Evolutionary conservation across 1,139 yeast genomes (phyloP), one percentile per base, ranked within the genome.

Genomic region (Magnusiomyces paraingens): DNA sequence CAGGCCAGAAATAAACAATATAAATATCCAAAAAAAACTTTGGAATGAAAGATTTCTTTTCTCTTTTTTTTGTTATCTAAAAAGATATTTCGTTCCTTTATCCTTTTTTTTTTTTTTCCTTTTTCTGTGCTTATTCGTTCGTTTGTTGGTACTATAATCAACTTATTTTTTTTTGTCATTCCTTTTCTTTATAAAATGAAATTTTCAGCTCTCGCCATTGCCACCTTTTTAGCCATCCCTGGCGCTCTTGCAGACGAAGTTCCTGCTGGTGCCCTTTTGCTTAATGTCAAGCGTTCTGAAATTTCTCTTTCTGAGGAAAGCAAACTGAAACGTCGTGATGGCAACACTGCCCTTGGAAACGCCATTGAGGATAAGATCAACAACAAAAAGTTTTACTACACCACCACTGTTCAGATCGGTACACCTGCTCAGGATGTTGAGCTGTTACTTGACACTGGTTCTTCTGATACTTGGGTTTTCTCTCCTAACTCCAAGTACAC

Each of bases 371-470:
- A 69, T 52, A 58, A 59, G 18, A 57, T 69, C 18, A 62, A 64
- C 41, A 70, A 70, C 58, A 64, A 69, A 57, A 67, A 69, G 56
- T 70, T 59, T 59, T 70, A 58, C 59, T 72, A 72, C 59, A 60
- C 64, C 17, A 63, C 73, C 20, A 61, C 64, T n/a, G 64, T 70
- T 21, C 57, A 62, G 29, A 57, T 73, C 36, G 77, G 77, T 10
- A 65, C 70, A 14, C 72, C 74, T 12, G 61, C 66, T 3, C 73
- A 71, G 58, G 56, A 61, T 49, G 64, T 71, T 39, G 62, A 61
- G 26, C 68, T 73, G 39, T 61, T 72, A 52, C 56, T 74, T 48
- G 78, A 74, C 59, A 74, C 78, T 11, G 77, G 76, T 3, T 71
- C 75, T 11, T 64, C 74, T 14, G 77, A 73, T 58, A 67, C 74